A percentile compares a stretch with the other conserved stretches of the same genome.
Evolutionary conservation across 106 monocot genomes (phyloP).

Genomic region (Agapanthus africanus): DNA sequence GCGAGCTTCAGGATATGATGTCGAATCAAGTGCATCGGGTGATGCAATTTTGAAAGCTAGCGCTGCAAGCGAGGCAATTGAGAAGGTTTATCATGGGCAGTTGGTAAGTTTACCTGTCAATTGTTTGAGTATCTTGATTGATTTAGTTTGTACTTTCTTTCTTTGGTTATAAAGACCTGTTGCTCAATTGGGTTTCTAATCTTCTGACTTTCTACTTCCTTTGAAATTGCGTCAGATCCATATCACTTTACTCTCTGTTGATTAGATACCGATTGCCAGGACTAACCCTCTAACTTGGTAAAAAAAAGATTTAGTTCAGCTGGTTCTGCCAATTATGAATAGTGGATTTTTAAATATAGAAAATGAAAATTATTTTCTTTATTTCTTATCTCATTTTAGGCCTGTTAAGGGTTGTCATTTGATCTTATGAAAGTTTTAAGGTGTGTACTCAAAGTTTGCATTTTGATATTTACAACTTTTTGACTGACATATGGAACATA

Average conservation of each 20-base stretch:
- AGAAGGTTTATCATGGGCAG: slow-evolving; percentile 81
- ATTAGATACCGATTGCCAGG: not conserved
- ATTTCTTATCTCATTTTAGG: too few species aligned
- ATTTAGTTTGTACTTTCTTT: not conserved
- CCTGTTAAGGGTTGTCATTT: too few species aligned
- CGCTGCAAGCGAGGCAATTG: slow-evolving; percentile 90
- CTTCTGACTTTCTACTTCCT: not conserved
- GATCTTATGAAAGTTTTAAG: too few species aligned
- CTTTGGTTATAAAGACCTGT: not conserved
- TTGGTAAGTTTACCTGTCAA: slow-evolving; percentile 30
- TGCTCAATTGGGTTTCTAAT: not conserved
- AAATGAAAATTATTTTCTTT: too few species aligned
- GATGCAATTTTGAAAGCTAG: slow-evolving; percentile 92
- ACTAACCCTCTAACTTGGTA: not conserved
- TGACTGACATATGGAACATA: not conserved
- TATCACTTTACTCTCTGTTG: not conserved
- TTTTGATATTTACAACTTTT: not conserved
- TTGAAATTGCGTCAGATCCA: not conserved
- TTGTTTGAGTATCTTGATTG: not conserved
- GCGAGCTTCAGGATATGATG: slow-evolving; percentile 88
- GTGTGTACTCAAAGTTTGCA: too few species aligned
- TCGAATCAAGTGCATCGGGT: slow-evolving; percentile 94
- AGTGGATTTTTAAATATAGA: too few species aligned
- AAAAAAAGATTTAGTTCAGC: not conserved
- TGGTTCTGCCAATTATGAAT: not conserved